Base-by-base conservation (phyloP, 345 rosid species). In the Arabidopsis arenosa region DNA sequence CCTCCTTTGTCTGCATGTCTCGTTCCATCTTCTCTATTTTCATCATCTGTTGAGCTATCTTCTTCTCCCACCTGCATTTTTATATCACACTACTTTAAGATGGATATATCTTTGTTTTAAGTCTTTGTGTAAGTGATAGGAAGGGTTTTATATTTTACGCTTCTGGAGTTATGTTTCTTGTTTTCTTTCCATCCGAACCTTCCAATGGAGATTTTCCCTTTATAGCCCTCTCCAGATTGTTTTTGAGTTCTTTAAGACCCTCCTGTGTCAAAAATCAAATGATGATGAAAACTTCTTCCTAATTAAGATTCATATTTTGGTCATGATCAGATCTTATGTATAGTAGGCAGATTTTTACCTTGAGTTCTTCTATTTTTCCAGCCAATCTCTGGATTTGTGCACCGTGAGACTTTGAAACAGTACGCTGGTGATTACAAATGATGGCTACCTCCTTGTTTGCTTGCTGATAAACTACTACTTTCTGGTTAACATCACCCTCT, bases 391-490 rank as follows among this genome's bases (percentile, higher is more conserved):
- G 13, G 35, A 74, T 33, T 66, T 66, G 72, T 45, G 78, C 86
- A 21, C 68, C 79, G 73, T 94, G 97, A 55, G 92, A 75, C 80
- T 90, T 92, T 7, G 97, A 84, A 47, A 89, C 80, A 73, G 81
- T 88, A 35, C 97, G 92, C 66, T 94, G 98, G 77, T 94, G 98
- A 77, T 94, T 94, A 87, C 98, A 94, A 63, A 94, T 92, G 62
- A 92, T 92, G 23, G 98, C 98, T 26, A 94, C 98, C 95, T 90
- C 83, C 79, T 94, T 94, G 86, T 94, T 94, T 69, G 97, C 97
- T 75, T 78, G 83, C 60, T 94, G 84, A 70, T 94, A 92, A 65
- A 84, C 89, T 18, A 52, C 81, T 26, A 86, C 64, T 85, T 94
- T 94, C 68, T 87, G 89, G 5, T 82, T 74, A 53, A 89, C 87